phyloP scores from a whole-genome alignment of 305 asterid genomes.

The Fraxinus dipetala region DNA sequence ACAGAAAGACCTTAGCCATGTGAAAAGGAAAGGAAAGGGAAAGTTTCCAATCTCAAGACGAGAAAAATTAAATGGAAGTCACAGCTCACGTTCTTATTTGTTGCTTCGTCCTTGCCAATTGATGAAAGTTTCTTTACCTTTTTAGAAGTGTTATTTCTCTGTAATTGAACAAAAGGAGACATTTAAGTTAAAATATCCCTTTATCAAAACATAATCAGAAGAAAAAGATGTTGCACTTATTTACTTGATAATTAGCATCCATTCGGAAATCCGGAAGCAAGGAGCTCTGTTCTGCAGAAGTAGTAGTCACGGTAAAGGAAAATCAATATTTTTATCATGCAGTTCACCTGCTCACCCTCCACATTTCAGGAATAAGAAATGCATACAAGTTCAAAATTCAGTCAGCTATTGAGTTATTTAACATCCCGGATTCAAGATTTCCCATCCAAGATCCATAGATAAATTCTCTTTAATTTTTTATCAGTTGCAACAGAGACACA shows the following conservation, averaged over 20 bases:
- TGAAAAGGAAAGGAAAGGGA: background rate
- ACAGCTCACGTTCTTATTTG: constrained; percentile 48
- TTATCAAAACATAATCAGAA: constrained; percentile 10
- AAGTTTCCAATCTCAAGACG: constrained; percentile 12
- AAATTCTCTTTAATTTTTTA: background rate
- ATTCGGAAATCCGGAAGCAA: constrained; percentile 25
- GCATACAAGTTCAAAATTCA: background rate
- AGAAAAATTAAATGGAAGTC: background rate
- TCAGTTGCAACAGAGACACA: background rate
- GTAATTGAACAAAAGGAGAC: constrained; percentile 28
- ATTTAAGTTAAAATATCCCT: constrained; percentile 7
- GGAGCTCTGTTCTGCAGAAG: constrained; percentile 56
- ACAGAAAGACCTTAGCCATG: constrained; percentile 23
- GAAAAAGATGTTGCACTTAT: constrained; percentile 31
- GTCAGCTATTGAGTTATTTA: background rate
- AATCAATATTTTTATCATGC: constrained; percentile 2
- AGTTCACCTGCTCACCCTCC: constrained; percentile 3
- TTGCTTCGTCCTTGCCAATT: constrained; percentile 34
- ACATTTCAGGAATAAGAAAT: background rate
- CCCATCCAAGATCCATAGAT: background rate
- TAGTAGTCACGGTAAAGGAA: constrained; percentile 22
- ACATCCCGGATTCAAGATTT: background rate
- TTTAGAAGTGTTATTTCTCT: constrained; percentile 41
- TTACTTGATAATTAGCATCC: constrained; percentile 43
- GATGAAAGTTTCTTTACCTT: constrained; percentile 33